These are phyloP conservation scores for Cadophora sp. DNA, from an alignment of 2,329 filamentous ascomycete species.

Conservation along the genomic window DNA sequence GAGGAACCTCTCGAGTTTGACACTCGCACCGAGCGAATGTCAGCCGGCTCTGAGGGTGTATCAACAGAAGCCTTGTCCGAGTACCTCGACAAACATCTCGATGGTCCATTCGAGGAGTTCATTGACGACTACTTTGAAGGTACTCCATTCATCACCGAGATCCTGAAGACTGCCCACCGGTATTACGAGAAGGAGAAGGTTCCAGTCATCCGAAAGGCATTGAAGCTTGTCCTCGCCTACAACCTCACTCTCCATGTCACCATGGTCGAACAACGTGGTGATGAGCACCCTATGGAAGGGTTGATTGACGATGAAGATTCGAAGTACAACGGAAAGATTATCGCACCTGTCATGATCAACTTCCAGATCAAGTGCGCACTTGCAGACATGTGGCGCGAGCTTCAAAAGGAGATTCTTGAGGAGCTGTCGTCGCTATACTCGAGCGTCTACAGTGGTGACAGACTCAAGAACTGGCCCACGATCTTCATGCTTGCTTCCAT, in stretches of 20 bases:
- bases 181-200: constrained; percentile 90
- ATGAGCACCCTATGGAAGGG: constrained; percentile 78
- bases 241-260: constrained; percentile 95
- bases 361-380: constrained; percentile 98
- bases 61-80: constrained; percentile 82
- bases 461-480: constrained; percentile 98
- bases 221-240: constrained; percentile 95
- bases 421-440: constrained; percentile 92
- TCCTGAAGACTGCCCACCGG: constrained; percentile 93
- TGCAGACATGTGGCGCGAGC: constrained; percentile 96
- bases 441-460: constrained; percentile 97
- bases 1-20: constrained; percentile 82
- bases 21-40: constrained; percentile 85
- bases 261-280: constrained; percentile 87
- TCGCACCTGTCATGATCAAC: constrained; percentile 98
- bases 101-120: constrained; percentile 89
- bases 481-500: constrained; percentile 98
- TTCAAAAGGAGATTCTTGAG: constrained; percentile 95
- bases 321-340: constrained; percentile 87
- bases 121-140: constrained; percentile 97
- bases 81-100: constrained; percentile 94
- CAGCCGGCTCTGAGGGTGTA: constrained; percentile 88
- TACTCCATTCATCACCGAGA: constrained; percentile 92
- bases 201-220: constrained; percentile 89
- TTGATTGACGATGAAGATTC: constrained; percentile 87